phyloP scores from a whole-genome alignment of 257 asterid species.

The Solanum pennellii region DNA sequence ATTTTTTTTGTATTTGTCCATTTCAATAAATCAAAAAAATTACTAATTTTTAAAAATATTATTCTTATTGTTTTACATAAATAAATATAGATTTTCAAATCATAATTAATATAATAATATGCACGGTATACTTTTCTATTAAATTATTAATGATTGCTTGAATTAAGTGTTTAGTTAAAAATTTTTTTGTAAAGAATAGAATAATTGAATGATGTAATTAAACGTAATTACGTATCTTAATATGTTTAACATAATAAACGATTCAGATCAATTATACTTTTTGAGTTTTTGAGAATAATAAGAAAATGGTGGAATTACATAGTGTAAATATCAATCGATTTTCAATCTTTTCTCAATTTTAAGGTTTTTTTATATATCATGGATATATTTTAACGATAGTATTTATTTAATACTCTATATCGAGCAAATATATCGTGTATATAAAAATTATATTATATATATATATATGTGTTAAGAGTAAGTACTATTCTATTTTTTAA shows the following conservation, averaged over 20 bases:
- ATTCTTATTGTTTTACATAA: not conserved
- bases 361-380: no score
- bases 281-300: not conserved
- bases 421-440: no score
- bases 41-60: not conserved
- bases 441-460: no score
- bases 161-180: no score
- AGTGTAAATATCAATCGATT: not conserved
- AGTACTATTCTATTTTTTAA: not conserved
- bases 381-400: no score
- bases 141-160: not conserved
- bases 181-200: no score
- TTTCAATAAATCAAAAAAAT: not conserved
- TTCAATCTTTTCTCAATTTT: not conserved
- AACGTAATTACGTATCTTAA: not conserved
- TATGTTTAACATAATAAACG: not conserved
- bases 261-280: not conserved
- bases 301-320: not conserved
- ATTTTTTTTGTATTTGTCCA: not conserved
- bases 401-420: not conserved
- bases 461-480: no score
- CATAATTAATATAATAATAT: not conserved
- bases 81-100: not conserved
- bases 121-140: not conserved
- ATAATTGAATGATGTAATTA: not conserved